Conservation (phyloP, 768 basidiomycete species). For the Auriscalpium vulgare region DNA sequence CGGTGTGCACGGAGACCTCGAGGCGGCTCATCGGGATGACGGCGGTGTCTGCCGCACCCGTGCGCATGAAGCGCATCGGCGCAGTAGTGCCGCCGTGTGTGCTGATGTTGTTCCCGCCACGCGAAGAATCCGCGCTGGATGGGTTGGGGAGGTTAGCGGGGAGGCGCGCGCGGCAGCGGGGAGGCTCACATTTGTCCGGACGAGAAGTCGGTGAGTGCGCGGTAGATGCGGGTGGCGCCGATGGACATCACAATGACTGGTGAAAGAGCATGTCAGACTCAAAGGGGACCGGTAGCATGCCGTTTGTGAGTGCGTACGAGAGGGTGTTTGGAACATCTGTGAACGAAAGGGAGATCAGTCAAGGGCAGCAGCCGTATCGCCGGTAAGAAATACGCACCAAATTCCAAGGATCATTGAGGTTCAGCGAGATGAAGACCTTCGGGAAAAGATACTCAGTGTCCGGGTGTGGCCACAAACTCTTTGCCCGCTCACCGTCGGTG, state of each 20-base stretch:
- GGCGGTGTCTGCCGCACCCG: neutral
- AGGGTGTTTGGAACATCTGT: constrained; percentile 4
- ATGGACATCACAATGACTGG: constrained; percentile 1
- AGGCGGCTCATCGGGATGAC: neutral
- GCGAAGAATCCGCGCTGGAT: neutral
- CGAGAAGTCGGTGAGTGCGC: neutral
- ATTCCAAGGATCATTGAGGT: constrained; percentile 5
- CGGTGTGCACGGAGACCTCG: neutral
- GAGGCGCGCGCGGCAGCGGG: too few species aligned
- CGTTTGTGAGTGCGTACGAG: neutral
- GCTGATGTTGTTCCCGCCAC: neutral
- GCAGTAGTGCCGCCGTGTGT: too few species aligned
- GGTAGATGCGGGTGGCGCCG: constrained; percentile 7
- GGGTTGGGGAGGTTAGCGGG: neutral
- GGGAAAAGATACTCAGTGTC: neutral
- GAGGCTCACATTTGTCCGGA: too few species aligned
- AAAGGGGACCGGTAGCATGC: too few species aligned
- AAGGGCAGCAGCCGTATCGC: too few species aligned
- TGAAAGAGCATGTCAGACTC: neutral
- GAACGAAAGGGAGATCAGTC: too few species aligned
- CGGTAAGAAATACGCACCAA: neutral
- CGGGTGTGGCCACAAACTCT: neutral
- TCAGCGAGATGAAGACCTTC: constrained; percentile 4
- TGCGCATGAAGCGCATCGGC: neutral
- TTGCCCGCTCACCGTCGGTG: neutral